These are phyloP conservation scores for Leccinum colubrinum DNA, from an alignment of 1,284 basidiomycete genomes.

Conservation along the genomic window DNA sequence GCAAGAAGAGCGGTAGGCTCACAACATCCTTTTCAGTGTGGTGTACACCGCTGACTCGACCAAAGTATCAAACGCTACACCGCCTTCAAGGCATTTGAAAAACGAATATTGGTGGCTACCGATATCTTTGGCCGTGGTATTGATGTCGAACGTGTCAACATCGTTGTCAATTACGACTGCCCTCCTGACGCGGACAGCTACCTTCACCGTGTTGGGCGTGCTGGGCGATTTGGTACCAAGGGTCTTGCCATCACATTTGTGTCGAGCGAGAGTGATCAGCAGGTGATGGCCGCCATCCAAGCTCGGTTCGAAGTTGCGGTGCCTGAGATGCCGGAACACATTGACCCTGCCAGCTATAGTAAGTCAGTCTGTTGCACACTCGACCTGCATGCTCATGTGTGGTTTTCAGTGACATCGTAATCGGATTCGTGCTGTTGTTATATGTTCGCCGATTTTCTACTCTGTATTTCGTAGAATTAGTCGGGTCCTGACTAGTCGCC, in stretches of 20 bases:
- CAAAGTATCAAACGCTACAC: conserved; percentile 92
- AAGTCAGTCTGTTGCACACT: conserved; percentile 33
- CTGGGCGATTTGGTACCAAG: conserved; percentile 99
- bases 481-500: not conserved
- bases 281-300: conserved; percentile 92
- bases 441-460: conserved; percentile 6
- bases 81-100: conserved; percentile 99
- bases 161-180: conserved; percentile 94
- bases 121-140: conserved; percentile 98
- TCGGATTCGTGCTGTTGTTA: conserved; percentile 7
- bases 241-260: conserved; percentile 99
- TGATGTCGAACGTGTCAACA: conserved; percentile 97
- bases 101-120: conserved; percentile 96
- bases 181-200: conserved; percentile 98
- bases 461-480: conserved; percentile 21
- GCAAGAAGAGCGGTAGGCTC: conserved; percentile 90
- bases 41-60: conserved; percentile 3
- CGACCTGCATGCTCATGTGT: not conserved
- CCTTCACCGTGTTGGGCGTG: conserved; percentile 98
- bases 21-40: not conserved
- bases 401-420: conserved; percentile 31
- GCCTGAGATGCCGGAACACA: conserved; percentile 89
- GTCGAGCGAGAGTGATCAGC: conserved; percentile 87
- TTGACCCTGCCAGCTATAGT: conserved; percentile 89
- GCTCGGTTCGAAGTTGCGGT: conserved; percentile 92